A percentile compares a stretch with the other conserved stretches of the same genome.
Evolutionary conservation across 306 rosid genomes (phyloP).

Genomic region (Cucumis sativus): Cucumber_9930_V3 NC_026660.2:29832001-29832500

Average conservation of each 20-base stretch:
- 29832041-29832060: conserved; percentile 57
- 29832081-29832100: conserved; percentile 74
- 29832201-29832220: conserved; percentile 76
- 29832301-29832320: conserved; percentile 16
- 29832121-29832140: conserved; percentile 59
- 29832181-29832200: conserved; percentile 63
- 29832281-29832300: conserved; percentile 37
- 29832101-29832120: conserved; percentile 85
- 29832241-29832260: conserved; percentile 87
- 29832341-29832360: conserved; percentile 31
- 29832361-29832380: conserved; percentile 79
- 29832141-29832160: conserved; percentile 39
- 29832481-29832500: conserved; percentile 45
- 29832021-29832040: conserved; percentile 97
- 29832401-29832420: conserved; percentile 42
- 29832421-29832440: conserved; percentile 63
- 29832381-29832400: conserved; percentile 33
- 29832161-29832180: conserved; percentile 29
- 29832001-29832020: conserved; percentile 66
- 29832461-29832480: conserved; percentile 37
- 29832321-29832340: conserved; percentile 33
- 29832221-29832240: conserved; percentile 49
- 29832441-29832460: conserved; percentile 46
- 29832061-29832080: conserved; percentile 84
- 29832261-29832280: conserved; percentile 58